Evolutionary conservation across 2,329 filamentous ascomycete genomes (phyloP).

Genomic region (Aspergillus costaricaensis): DNA sequence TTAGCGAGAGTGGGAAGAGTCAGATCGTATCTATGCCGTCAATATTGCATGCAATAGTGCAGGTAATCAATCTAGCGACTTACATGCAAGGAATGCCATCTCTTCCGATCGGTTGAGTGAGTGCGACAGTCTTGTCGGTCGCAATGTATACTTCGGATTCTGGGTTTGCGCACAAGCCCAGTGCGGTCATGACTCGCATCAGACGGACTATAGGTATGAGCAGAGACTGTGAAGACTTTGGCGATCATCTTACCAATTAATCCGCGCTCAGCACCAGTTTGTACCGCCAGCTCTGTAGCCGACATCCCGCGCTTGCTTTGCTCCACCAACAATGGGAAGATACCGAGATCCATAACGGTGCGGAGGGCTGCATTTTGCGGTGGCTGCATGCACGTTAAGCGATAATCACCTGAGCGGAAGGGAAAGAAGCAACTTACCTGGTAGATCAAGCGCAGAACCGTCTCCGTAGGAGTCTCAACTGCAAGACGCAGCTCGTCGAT

Average conservation of each 20-base stretch:
- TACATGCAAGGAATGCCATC: constrained; percentile 36
- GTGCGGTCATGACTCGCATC: constrained; percentile 34
- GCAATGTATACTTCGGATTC: constrained; percentile 26
- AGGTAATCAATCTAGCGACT: constrained; percentile 1
- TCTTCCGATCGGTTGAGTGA: constrained; percentile 31
- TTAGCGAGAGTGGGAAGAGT: constrained; percentile 35
- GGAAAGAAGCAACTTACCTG: constrained; percentile 27
- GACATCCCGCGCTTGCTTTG: constrained; percentile 25
- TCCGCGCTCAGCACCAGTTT: constrained; percentile 31
- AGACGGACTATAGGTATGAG: constrained; percentile 25
- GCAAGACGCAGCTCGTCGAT: constrained; percentile 31
- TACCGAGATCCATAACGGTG: constrained; percentile 32
- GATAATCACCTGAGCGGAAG: background rate
- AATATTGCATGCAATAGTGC: background rate
- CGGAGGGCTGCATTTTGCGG: constrained; percentile 37
- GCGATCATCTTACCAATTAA: constrained; percentile 30
- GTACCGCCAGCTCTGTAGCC: constrained; percentile 29
- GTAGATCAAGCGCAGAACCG: constrained; percentile 35
- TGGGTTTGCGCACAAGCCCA: constrained; percentile 28
- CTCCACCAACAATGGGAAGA: constrained; percentile 31
- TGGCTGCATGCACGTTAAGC: constrained; percentile 24
- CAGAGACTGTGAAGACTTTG: background rate
- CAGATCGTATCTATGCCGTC: constrained; percentile 27
- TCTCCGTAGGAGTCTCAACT: constrained; percentile 37
- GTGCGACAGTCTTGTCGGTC: constrained; percentile 29